Conservation (phyloP, 1,284 basidiomycete species). For the Entoloma clypeatum region DNA sequence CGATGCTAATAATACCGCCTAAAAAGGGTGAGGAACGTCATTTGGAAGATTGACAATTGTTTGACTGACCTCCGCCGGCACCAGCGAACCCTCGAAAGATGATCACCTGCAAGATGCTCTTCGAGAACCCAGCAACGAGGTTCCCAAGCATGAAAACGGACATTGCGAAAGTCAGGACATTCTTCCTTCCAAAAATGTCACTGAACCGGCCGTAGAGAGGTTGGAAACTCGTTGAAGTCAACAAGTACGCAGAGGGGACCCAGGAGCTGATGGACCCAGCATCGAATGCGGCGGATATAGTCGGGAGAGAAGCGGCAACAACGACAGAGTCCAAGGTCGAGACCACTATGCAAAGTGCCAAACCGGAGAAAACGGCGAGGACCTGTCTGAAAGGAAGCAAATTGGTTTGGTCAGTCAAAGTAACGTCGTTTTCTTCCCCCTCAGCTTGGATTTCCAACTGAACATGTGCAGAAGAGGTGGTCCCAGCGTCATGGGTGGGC, state of each 20-base stretch:
- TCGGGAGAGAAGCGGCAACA: constrained; percentile 67
- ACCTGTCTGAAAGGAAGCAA: constrained; percentile 67
- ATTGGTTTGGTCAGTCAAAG: constrained; percentile 73
- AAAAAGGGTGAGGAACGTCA: background rate
- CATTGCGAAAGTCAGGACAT: constrained; percentile 56
- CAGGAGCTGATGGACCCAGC: constrained; percentile 65
- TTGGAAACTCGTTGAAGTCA: constrained; percentile 67
- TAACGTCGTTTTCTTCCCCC: too few relatives aligned
- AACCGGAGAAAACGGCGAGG: constrained; percentile 56
- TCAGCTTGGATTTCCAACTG: too few relatives aligned
- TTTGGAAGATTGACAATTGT: too few relatives aligned
- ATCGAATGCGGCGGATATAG: constrained; percentile 64
- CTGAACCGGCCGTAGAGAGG: constrained; percentile 63
- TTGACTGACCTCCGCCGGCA: constrained; percentile 54
- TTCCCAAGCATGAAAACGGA: constrained; percentile 61
- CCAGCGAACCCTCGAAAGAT: constrained; percentile 68
- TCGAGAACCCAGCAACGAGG: constrained; percentile 55
- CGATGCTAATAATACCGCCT: constrained; percentile 61
- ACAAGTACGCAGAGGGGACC: constrained; percentile 65
- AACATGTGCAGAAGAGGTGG: too few relatives aligned
- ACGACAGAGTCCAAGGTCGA: constrained; percentile 61
- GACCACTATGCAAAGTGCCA: constrained; percentile 57
- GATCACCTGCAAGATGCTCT: constrained; percentile 67
- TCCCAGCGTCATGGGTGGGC: too few relatives aligned
- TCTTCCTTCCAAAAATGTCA: constrained; percentile 77